Conservation (phyloP, 2,329 filamentous ascomycete species). For the Elsinoe batatas region DNA sequence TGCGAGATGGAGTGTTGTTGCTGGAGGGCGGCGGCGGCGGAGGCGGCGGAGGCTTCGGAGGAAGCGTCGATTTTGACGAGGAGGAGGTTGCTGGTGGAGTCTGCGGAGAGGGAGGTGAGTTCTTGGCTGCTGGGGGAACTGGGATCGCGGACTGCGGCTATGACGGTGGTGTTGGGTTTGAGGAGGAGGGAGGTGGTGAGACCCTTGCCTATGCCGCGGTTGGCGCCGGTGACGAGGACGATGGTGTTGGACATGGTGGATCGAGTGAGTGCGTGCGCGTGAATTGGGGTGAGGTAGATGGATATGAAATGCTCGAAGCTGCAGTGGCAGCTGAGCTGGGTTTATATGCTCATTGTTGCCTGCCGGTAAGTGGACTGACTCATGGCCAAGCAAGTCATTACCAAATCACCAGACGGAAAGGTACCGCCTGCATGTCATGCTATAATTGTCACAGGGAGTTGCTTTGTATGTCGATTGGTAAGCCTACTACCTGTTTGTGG, state of each 20-base stretch:
- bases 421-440: too few relatives aligned
- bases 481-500: too few relatives aligned
- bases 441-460: too few relatives aligned
- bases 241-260: background rate
- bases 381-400: too few relatives aligned
- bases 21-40: constrained; percentile 21
- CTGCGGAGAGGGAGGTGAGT: constrained; percentile 27
- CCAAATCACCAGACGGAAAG: too few relatives aligned
- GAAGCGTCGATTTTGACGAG: constrained; percentile 35
- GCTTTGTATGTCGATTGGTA: too few relatives aligned
- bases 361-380: too few relatives aligned
- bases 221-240: constrained; percentile 11
- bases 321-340: too few relatives aligned
- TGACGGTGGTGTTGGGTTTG: constrained; percentile 12
- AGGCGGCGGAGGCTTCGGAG: constrained; percentile 26
- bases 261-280: too few relatives aligned
- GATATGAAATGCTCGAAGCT: too few relatives aligned
- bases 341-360: too few relatives aligned
- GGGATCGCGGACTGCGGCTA: constrained; percentile 37
- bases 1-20: constrained; percentile 18
- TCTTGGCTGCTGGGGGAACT: constrained; percentile 39
- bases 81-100: constrained; percentile 29
- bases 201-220: constrained; percentile 8
- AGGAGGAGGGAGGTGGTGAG: constrained; percentile 6
- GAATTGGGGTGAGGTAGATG: too few relatives aligned